phyloP scores from a whole-genome alignment of 768 basidiomycete species.

The Rhodotorula taiwanensis region DNA sequence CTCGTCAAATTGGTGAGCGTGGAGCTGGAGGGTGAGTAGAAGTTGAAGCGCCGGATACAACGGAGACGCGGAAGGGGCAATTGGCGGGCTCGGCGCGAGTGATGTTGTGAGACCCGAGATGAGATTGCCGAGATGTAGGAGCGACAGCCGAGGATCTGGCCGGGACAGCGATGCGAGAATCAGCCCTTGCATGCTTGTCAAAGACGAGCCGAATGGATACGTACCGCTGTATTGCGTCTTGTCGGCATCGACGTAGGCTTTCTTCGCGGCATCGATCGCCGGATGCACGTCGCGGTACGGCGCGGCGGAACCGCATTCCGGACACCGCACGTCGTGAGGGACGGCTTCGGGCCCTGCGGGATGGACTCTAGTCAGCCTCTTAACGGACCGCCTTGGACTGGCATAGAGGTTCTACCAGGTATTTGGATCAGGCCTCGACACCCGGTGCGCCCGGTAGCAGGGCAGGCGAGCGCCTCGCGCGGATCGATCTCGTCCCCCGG shows the following conservation, averaged over 20 bases:
- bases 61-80: conserved; percentile 67
- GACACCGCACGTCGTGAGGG: background rate
- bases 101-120: conserved; percentile 52
- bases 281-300: conserved; percentile 4
- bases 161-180: no score
- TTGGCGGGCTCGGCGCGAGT: conserved; percentile 55
- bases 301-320: background rate
- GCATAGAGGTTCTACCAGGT: conserved; percentile 8
- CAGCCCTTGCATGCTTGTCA: no score
- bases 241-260: conserved; percentile 3
- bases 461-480: conserved; percentile 61
- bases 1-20: conserved; percentile 44
- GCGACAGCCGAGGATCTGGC: conserved; percentile 57
- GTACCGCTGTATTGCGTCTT: conserved; percentile 16
- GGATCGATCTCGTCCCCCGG: conserved; percentile 51
- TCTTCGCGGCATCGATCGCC: conserved; percentile 1
- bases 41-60: conserved; percentile 69
- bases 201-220: background rate
- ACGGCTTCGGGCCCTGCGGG: background rate
- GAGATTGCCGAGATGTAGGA: conserved; percentile 46
- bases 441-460: background rate
- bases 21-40: conserved; percentile 51
- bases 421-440: conserved; percentile 22
- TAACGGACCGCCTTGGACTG: no score
- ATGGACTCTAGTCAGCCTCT: background rate